Evolutionary conservation across 202 grass and related monocot species (phyloP).

Genomic region (Saccharum hybrid): DNA sequence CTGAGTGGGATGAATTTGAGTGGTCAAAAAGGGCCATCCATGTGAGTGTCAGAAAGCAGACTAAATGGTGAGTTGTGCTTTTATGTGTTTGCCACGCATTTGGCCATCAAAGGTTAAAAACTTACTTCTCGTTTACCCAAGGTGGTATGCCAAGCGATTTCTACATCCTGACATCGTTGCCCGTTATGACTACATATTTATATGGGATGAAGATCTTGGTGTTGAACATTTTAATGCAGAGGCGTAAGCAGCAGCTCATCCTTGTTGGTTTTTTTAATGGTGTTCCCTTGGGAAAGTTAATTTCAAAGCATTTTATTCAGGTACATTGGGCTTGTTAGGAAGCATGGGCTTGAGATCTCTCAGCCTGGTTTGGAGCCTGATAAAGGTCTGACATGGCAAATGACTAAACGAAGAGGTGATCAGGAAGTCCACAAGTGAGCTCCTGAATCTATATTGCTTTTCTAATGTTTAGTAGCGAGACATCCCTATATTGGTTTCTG

Average conservation of each 20-base stretch:
- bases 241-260: conserved; percentile 56
- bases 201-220: conserved; percentile 97
- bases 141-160: conserved; percentile 99
- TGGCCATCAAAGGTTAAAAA: neutral
- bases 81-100: neutral
- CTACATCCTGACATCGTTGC: conserved; percentile 89
- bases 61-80: conserved; percentile 74
- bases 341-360: conserved; percentile 93
- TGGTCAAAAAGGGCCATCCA: conserved; percentile 93
- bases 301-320: conserved; percentile 44
- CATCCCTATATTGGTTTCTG: conserved; percentile 23
- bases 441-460: conserved; percentile 26
- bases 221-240: conserved; percentile 97
- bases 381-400: conserved; percentile 90
- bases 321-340: conserved; percentile 85
- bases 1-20: conserved; percentile 96
- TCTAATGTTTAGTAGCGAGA: conserved; percentile 8
- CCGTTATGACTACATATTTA: conserved; percentile 92
- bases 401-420: conserved; percentile 83
- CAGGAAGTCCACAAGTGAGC: conserved; percentile 89
- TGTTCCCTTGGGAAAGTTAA: conserved; percentile 23
- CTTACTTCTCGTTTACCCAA: conserved; percentile 44
- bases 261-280: conserved; percentile 24
- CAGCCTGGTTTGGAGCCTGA: conserved; percentile 92
- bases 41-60: conserved; percentile 77